phyloP scores from a whole-genome alignment of 2,329 filamentous ascomycete species.

The Chlorencoelia australis region DNA sequence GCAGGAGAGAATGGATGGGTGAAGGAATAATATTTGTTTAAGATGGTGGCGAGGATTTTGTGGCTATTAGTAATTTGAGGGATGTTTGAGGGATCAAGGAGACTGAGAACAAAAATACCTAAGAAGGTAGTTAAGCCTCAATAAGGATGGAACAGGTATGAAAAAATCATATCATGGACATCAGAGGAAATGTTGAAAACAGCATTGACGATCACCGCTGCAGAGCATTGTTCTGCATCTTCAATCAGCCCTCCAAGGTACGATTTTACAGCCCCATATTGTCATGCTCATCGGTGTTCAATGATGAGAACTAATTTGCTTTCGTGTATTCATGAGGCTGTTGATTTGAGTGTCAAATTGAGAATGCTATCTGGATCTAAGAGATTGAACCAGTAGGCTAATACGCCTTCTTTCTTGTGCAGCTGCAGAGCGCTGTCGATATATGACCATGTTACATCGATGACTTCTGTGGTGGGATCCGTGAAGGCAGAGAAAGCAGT shows the following conservation, averaged over 20 bases:
- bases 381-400: constrained; percentile 45
- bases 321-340: constrained; percentile 29
- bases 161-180: constrained; percentile 46
- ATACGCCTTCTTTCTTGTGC: constrained; percentile 43
- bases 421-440: constrained; percentile 38
- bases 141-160: constrained; percentile 42
- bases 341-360: constrained; percentile 33
- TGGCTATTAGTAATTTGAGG: constrained; percentile 29
- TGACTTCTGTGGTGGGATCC: constrained; percentile 34
- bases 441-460: constrained; percentile 39
- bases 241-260: constrained; percentile 1
- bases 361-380: no score
- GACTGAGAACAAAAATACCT: constrained; percentile 24
- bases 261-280: constrained; percentile 43
- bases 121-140: constrained; percentile 33
- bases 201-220: constrained; percentile 46
- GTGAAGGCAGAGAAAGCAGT: constrained; percentile 40
- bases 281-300: constrained; percentile 52
- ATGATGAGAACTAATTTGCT: constrained; percentile 54
- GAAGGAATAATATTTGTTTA: constrained; percentile 40
- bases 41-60: constrained; percentile 39
- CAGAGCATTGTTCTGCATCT: constrained; percentile 42
- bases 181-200: constrained; percentile 52
- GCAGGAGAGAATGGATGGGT: constrained; percentile 25
- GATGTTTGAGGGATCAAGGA: neutral